These are phyloP conservation scores for Oryza longistaminata DNA, from an alignment of 176 grass and related monocot species.

Conservation along the genomic window DNA sequence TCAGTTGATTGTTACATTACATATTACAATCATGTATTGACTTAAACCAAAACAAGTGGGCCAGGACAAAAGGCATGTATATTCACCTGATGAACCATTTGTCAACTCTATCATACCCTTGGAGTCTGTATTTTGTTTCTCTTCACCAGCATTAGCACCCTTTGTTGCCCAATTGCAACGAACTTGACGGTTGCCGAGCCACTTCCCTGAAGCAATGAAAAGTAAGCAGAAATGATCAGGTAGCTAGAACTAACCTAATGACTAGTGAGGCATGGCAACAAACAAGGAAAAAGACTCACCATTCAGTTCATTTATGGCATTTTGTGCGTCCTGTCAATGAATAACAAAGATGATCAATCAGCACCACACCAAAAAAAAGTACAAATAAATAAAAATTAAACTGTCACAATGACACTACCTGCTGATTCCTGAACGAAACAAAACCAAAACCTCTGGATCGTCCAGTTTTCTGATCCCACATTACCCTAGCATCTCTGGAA, in stretches of 20 bases:
- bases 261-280: neutral
- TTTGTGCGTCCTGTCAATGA: slow-evolving; percentile 86
- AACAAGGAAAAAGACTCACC: slow-evolving; percentile 43
- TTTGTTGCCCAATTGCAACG: slow-evolving; percentile 98
- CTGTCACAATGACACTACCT: slow-evolving; percentile 52
- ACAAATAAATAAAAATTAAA: neutral
- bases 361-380: neutral
- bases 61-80: slow-evolving; percentile 8
- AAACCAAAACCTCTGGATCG: slow-evolving; percentile 97
- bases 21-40: neutral
- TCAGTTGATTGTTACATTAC: neutral
- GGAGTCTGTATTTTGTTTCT: slow-evolving; percentile 73
- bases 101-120: slow-evolving; percentile 76
- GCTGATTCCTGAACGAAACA: slow-evolving; percentile 96
- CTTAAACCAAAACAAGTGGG: neutral
- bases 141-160: slow-evolving; percentile 79
- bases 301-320: slow-evolving; percentile 90
- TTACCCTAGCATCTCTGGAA: slow-evolving; percentile 95
- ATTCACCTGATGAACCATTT: slow-evolving; percentile 68
- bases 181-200: slow-evolving; percentile 93
- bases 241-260: neutral
- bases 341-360: slow-evolving; percentile 30
- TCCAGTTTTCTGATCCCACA: slow-evolving; percentile 99
- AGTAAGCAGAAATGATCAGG: neutral
- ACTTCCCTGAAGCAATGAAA: slow-evolving; percentile 62